Evolutionary conservation across 2,329 filamentous ascomycete species (phyloP).

Genomic region (Bretziella fagacearum): DNA sequence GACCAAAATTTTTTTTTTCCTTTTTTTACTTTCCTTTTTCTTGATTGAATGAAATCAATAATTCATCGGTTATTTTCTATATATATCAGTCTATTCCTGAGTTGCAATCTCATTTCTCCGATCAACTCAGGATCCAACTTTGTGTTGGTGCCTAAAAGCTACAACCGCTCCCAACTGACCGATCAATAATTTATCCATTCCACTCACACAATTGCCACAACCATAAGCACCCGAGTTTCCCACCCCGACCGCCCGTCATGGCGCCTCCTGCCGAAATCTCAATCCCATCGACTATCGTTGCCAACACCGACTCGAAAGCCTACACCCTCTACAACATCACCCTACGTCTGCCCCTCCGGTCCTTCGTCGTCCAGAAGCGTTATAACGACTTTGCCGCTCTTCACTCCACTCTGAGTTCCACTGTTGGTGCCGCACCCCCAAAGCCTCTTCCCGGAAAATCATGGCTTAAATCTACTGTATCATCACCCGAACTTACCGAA

Average conservation of each 20-base stretch:
- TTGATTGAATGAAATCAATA: neutral
- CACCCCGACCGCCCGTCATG: slow-evolving; percentile 27
- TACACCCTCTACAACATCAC: slow-evolving; percentile 68
- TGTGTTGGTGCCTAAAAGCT: neutral
- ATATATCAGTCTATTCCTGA: neutral
- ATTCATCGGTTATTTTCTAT: neutral
- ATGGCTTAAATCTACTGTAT: slow-evolving; percentile 59
- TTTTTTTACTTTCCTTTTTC: neutral
- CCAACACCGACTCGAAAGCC: slow-evolving; percentile 40
- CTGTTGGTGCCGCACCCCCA: slow-evolving; percentile 48
- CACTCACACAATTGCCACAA: neutral
- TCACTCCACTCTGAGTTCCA: slow-evolving; percentile 41
- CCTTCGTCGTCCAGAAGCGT: slow-evolving; percentile 60
- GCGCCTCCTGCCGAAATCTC: slow-evolving; percentile 49
- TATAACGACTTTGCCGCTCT: slow-evolving; percentile 65
- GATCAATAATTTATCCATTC: neutral
- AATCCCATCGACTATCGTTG: slow-evolving; percentile 47
- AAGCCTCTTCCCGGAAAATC: slow-evolving; percentile 52
- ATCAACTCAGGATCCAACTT: neutral
- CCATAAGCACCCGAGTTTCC: neutral
- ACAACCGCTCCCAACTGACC: too few relatives aligned
- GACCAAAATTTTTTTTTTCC: slow-evolving; percentile 1
- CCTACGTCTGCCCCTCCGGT: slow-evolving; percentile 57
- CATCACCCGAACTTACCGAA: slow-evolving; percentile 52
- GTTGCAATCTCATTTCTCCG: neutral